Evolutionary conservation across 2,329 filamentous ascomycete species (phyloP).

Genomic region (Monilinia fructigena): DNA sequence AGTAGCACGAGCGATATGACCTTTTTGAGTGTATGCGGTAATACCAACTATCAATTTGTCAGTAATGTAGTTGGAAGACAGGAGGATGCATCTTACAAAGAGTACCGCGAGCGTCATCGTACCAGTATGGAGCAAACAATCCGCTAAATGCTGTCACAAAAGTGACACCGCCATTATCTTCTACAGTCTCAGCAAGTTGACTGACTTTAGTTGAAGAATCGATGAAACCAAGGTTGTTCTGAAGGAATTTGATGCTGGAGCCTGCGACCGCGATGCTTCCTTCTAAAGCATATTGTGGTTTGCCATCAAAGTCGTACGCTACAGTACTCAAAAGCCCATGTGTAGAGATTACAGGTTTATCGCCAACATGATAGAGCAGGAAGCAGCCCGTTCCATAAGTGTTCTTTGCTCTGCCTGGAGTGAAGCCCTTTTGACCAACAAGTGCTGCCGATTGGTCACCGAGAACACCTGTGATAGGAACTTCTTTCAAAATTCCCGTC

Average conservation of each 20-base stretch:
- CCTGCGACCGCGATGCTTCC: slow-evolving; percentile 76
- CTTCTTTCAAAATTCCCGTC: slow-evolving; percentile 61
- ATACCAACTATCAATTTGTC: slow-evolving; percentile 53
- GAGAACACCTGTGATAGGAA: slow-evolving; percentile 72
- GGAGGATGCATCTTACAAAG: slow-evolving; percentile 50
- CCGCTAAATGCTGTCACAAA: slow-evolving; percentile 73
- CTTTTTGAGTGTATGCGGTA: slow-evolving; percentile 66
- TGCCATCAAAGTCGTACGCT: slow-evolving; percentile 71
- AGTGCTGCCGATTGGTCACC: slow-evolving; percentile 81
- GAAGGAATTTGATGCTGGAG: slow-evolving; percentile 70
- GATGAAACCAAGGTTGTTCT: slow-evolving; percentile 64
- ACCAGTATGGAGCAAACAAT: slow-evolving; percentile 74
- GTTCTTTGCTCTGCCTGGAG: slow-evolving; percentile 75
- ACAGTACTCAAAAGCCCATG: slow-evolving; percentile 77
- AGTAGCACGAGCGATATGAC: slow-evolving; percentile 69
- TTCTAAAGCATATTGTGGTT: slow-evolving; percentile 72
- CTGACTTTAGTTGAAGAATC: slow-evolving; percentile 61
- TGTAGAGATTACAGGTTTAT: slow-evolving; percentile 74
- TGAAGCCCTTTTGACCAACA: slow-evolving; percentile 77
- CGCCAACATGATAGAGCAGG: slow-evolving; percentile 77
- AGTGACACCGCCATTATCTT: slow-evolving; percentile 66
- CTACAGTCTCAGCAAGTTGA: slow-evolving; percentile 61
- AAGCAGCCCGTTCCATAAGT: slow-evolving; percentile 87
- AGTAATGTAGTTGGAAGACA: slow-evolving; percentile 20
- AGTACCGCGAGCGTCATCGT: slow-evolving; percentile 71